Evolutionary conservation across 345 rosid genomes (phyloP), one percentile per base, ranked within the genome.

Genomic region (Syzygium oleosum): DNA sequence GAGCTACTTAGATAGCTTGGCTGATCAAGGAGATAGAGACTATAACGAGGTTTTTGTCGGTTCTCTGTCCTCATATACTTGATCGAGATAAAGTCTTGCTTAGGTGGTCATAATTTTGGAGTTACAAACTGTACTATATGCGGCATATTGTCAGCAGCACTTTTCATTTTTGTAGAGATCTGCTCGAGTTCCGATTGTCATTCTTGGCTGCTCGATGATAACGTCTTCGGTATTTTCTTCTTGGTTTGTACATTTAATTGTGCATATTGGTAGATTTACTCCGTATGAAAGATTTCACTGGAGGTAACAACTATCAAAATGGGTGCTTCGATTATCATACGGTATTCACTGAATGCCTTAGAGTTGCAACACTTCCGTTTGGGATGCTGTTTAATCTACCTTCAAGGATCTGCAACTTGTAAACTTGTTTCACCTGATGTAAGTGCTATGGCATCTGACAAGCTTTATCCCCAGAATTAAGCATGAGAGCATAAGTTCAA

Each of bases 1-100:
- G 87, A 93, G 95, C 91, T 88, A 89, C 91, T 90, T 96, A 93
- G 94, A 97, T 91, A 91, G 89, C 87, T 91, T 95, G 87, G 94
- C 88, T 16, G 89, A 84, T 68, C 94, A 89, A 87, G 46, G 85
- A 94, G 89, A 88, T 88, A 86, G 65, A 63, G 85, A 86, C 86
- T 52, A 85, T 84, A 12, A 87, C 85, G 90, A 87, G 84, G 77
- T 87, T 85, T 85, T 61, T 49, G 38, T 73, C 84, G 78, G 55
- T 85, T 58, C 25, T 63, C 54, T 10, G 12, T 80, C 29, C 15
- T 87, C 27, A 13, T 27, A 25, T 46, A n/a, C 23, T 27, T 5
- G 9, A 17, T 41, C n/a, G 61, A 85, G 43, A 31, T 38, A 4
- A 21, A 91, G 91, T 27, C 79, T 85, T 87, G 91, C 61, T 83